Evolutionary conservation across 495 filamentous ascomycete genomes (phyloP).

Genomic region (Neurospora sp.): DNA sequence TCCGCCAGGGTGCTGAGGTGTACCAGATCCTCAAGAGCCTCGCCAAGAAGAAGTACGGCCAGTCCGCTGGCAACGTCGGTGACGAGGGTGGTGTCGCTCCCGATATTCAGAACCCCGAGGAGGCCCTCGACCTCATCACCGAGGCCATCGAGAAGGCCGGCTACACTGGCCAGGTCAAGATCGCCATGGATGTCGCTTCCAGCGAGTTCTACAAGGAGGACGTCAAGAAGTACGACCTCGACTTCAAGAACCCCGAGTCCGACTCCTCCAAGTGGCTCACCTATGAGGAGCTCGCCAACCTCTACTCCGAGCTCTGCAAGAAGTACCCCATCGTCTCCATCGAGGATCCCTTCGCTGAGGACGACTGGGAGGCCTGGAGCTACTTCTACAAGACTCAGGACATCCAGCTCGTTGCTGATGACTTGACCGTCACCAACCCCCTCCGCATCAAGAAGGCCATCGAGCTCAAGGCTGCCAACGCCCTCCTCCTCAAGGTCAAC

Average conservation of each 20-base stretch:
- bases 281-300: conserved; percentile 93
- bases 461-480: conserved; percentile 96
- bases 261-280: conserved; percentile 95
- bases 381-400: conserved; percentile 99
- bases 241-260: conserved; percentile 98
- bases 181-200: conserved; percentile 98
- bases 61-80: conserved; percentile 96
- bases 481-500: conserved; percentile 98
- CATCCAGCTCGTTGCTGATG: conserved; percentile 95
- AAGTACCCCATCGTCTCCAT: conserved; percentile 95
- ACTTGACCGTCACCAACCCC: conserved; percentile 95
- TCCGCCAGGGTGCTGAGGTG: conserved; percentile 91
- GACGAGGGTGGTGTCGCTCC: conserved; percentile 99
- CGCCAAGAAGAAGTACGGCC: conserved; percentile 99
- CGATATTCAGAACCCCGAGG: conserved; percentile 92
- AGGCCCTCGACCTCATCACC: conserved; percentile 94
- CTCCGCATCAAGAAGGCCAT: conserved; percentile 99
- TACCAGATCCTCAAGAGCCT: conserved; percentile 97
- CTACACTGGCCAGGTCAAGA: conserved; percentile 89
- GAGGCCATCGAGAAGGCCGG: conserved; percentile 89
- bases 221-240: conserved; percentile 97
- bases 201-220: conserved; percentile 99
- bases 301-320: conserved; percentile 76
- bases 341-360: conserved; percentile 62
- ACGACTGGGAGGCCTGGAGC: conserved; percentile 95